Evolutionary conservation across 495 filamentous ascomycete genomes (phyloP).

Genomic region (Neurospora intermedia): DNA sequence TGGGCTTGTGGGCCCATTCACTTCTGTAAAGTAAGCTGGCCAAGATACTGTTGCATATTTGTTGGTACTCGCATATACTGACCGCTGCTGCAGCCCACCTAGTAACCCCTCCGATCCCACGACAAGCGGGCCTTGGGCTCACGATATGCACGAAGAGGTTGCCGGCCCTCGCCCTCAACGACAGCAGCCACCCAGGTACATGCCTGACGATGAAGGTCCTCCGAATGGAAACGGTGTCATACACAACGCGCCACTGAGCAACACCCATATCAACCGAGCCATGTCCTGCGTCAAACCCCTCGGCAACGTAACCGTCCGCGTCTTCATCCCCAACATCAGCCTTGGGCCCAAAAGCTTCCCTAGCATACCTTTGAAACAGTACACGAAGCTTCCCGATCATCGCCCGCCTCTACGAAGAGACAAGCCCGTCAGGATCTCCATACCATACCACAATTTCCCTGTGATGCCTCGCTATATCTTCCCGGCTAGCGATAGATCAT

Average conservation of each 20-base stretch:
- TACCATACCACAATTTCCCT: constrained; percentile 50
- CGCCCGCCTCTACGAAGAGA: constrained; percentile 89
- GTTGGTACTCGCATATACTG: constrained; percentile 15
- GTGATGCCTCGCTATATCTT: constrained; percentile 76
- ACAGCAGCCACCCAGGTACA: constrained; percentile 23
- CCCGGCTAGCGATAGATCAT: constrained; percentile 78
- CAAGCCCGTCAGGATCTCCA: constrained; percentile 89
- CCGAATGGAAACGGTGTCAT: constrained; percentile 37
- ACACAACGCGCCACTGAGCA: constrained; percentile 30
- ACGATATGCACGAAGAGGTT: constrained; percentile 89
- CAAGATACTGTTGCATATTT: neutral
- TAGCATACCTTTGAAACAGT: constrained; percentile 65
- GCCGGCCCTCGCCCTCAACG: constrained; percentile 33
- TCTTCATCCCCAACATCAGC: constrained; percentile 62
- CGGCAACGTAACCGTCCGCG: constrained; percentile 73
- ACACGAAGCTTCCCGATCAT: constrained; percentile 90
- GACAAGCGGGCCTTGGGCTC: constrained; percentile 71
- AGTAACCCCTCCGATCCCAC: constrained; percentile 41
- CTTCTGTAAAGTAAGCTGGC: constrained; percentile 45
- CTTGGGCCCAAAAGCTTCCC: constrained; percentile 57
- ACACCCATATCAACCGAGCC: constrained; percentile 44
- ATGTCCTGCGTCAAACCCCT: constrained; percentile 48
- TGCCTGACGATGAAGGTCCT: constrained; percentile 28
- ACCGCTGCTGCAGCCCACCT: constrained; percentile 32
- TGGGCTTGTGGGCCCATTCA: constrained; percentile 41